These are phyloP conservation scores for Haberlea rhodopensis DNA, from an alignment of 257 asterid species.

Conservation along the genomic window DNA sequence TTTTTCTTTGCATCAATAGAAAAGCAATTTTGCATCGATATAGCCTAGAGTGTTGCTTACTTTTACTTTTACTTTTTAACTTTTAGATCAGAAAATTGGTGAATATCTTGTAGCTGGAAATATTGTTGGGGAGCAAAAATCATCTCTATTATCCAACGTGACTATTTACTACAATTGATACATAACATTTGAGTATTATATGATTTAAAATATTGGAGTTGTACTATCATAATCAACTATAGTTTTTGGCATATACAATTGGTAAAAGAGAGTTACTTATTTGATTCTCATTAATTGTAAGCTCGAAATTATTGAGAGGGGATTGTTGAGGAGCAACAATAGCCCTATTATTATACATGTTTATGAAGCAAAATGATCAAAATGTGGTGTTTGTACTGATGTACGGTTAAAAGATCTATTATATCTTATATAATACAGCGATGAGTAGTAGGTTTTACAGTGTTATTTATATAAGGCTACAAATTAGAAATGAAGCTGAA, in stretches of 20 bases:
- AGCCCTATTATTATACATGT: too few relatives aligned
- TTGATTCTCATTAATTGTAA: neutral
- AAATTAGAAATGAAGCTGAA: too few relatives aligned
- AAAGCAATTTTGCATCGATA: neutral
- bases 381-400: neutral
- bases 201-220: neutral
- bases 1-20: conserved; percentile 6
- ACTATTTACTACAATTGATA: too few relatives aligned
- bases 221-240: neutral
- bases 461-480: neutral
- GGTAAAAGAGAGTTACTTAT: neutral
- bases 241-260: neutral
- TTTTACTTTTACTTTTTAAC: neutral
- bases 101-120: neutral
- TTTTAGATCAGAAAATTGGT: neutral
- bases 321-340: neutral
- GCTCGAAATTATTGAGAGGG: neutral
- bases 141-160: neutral
- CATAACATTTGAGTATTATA: too few relatives aligned
- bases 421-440: neutral
- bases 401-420: too few relatives aligned
- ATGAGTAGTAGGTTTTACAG: neutral
- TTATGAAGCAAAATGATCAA: neutral
- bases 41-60: neutral
- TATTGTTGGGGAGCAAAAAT: too few relatives aligned